These are phyloP conservation scores for Hymenoscyphus albidus DNA, from an alignment of 2,329 filamentous ascomycete genomes.

Conservation along the genomic window DNA sequence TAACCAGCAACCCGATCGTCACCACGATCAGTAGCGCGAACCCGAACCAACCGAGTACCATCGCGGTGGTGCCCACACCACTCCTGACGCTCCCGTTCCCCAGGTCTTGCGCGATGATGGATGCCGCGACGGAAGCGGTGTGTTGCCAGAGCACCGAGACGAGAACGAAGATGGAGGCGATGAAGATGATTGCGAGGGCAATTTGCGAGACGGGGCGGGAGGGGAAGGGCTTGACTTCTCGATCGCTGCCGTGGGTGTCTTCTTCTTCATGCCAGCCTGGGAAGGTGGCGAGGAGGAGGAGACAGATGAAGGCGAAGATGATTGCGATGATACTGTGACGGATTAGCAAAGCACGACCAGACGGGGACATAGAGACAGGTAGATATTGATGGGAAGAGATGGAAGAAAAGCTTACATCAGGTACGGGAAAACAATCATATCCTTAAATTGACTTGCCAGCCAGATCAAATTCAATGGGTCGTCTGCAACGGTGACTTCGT, in stretches of 20 bases:
- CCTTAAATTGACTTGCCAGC: slow-evolving; percentile 95
- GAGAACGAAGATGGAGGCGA: slow-evolving; percentile 66
- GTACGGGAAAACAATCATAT: slow-evolving; percentile 97
- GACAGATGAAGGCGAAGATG: slow-evolving; percentile 93
- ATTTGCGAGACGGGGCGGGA: slow-evolving; percentile 89
- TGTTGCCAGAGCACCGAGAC: slow-evolving; percentile 85
- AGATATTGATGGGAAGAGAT: no score
- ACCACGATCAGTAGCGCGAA: slow-evolving; percentile 92
- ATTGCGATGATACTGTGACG: slow-evolving; percentile 84
- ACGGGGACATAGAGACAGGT: not conserved
- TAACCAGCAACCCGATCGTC: slow-evolving; percentile 89
- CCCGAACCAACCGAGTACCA: slow-evolving; percentile 97
- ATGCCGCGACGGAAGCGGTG: slow-evolving; percentile 91
- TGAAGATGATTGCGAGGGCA: slow-evolving; percentile 87
- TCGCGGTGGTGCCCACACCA: slow-evolving; percentile 88
- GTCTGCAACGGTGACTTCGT: slow-evolving; percentile 84
- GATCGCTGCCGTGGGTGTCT: slow-evolving; percentile 74
- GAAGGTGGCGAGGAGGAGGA: slow-evolving; percentile 92
- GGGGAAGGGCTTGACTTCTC: slow-evolving; percentile 91
- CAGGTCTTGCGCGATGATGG: slow-evolving; percentile 87
- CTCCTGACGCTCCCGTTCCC: slow-evolving; percentile 84
- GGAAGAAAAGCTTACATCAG: slow-evolving; percentile 62
- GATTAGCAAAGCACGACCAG: slow-evolving; percentile 9
- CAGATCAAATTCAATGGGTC: slow-evolving; percentile 96
- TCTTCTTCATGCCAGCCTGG: slow-evolving; percentile 95